Percentiles rank a stretch among this genome's conserved stretches.
Conservation (phyloP, 2,329 filamentous ascomycete genomes). For the Ophiocordyceps sinensis region DNA sequence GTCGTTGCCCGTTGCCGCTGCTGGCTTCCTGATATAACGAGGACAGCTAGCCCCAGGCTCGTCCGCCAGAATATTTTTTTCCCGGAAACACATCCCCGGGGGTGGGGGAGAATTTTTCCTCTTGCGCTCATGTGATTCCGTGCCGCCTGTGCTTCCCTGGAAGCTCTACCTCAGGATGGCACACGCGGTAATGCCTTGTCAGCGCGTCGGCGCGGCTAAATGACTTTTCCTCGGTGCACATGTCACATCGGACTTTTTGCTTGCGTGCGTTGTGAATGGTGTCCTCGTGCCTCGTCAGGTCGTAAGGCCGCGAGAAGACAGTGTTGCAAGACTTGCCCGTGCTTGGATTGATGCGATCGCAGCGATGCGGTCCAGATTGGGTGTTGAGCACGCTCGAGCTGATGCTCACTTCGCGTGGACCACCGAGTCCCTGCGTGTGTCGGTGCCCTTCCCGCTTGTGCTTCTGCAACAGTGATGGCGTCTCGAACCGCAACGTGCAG, state of each 20-base stretch:
- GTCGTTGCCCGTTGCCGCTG: too few species aligned
- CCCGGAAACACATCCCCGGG: too few species aligned
- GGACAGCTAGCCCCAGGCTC: too few species aligned
- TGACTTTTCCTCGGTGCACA: slow-evolving; percentile 93
- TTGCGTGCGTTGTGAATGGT: slow-evolving; percentile 94
- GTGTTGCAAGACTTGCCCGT: slow-evolving; percentile 93
- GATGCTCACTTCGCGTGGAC: slow-evolving; percentile 20
- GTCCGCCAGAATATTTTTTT: too few species aligned
- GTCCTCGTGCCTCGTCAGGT: slow-evolving; percentile 90
- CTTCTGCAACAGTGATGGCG: slow-evolving; percentile 74
- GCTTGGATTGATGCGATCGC: slow-evolving; percentile 83
- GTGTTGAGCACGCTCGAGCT: slow-evolving; percentile 54
- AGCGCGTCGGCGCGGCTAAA: slow-evolving; percentile 92
- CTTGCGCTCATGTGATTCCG: slow-evolving; percentile 1
- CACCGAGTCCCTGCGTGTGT: slow-evolving; percentile 40
- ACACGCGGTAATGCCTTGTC: slow-evolving; percentile 86
- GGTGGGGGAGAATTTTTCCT: too few species aligned
- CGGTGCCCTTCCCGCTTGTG: slow-evolving; percentile 92
- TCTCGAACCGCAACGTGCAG: slow-evolving; percentile 77
- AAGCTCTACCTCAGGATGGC: slow-evolving; percentile 77
- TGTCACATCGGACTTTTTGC: slow-evolving; percentile 82
- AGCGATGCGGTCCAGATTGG: slow-evolving; percentile 86
- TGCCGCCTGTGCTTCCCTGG: slow-evolving; percentile 45
- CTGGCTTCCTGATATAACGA: too few species aligned
- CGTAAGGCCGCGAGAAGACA: slow-evolving; percentile 88